Evolutionary conservation across 805 yeast species (phyloP), one percentile per base, ranked within the genome.

Genomic region (Wickerhamiella azymoides): DNA sequence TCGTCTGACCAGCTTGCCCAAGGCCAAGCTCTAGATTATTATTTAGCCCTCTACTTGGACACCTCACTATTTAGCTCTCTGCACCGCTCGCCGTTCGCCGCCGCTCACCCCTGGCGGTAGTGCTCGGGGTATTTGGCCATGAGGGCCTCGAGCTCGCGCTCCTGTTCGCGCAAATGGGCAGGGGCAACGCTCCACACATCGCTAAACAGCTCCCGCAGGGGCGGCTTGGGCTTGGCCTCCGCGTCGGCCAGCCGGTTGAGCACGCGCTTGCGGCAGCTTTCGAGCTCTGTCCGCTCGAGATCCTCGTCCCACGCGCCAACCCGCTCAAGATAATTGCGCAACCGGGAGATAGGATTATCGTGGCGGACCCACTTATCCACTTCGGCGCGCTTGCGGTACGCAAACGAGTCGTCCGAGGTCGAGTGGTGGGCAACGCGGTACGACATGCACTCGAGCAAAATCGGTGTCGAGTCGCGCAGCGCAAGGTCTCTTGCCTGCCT

Each of bases 1-100:
- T 68, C 80, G 94, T 69, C 69, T 64, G 67, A 77, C 84, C 27
- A 61, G 61, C 18, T 16, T 36, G 28, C 36, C 36, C 14, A 42
- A 42, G 32, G 37, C 40, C 21, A 42, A 42, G 27, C 36, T 42
- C n/a, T n/a, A n/a, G n/a, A n/a, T n/a, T n/a, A n/a, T n/a, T n/a
- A n/a, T n/a, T 11, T 42, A 42, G 19, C 16, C n/a, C n/a, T 17
- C 13, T 11, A 35, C 3, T 8, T 10, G 24, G 5, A 10, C 33
- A 5, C 4, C 33, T 28, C 8, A 17, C 13, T 35, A 35, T 52
- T 38, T 13, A 57, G 28, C 40, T 59, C 57, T n/a, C n/a, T n/a
- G n/a, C n/a, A n/a, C n/a, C n/a, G n/a, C n/a, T n/a, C n/a, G n/a
- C n/a, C n/a, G n/a, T n/a, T n/a, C n/a, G n/a, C n/a, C n/a, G n/a